Evolutionary conservation across 2,329 filamentous ascomycete genomes (phyloP), one percentile per base, ranked within the genome.

Genomic region (Xylaria sp.): DNA sequence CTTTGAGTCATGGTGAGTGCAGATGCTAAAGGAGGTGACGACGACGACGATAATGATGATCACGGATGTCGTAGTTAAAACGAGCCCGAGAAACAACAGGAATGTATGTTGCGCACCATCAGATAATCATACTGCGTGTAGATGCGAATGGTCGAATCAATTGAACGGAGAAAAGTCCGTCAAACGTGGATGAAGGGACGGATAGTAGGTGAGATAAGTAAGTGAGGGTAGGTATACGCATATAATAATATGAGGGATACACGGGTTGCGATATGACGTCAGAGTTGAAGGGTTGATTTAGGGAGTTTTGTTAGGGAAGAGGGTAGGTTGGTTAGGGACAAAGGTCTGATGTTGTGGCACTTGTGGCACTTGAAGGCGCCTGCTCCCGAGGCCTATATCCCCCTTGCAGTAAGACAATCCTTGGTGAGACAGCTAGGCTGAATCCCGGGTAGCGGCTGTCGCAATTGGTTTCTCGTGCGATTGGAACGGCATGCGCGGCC

Each of bases 1-100:
- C 70, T 65, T 25, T 56, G 46, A 33, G 67, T 59, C 70, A 73
- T 73, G 15, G 62, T 50, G n/a, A 31, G 28, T 4, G 43, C 40
- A 52, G 31, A 25, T 12, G 25, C 12, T 12, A 9, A 40, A 31
- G 38, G 28, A 2, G 11, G 38, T n/a, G 40, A 38, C n/a, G 15
- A n/a, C 2, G 35, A 28, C n/a, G 37, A 42, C 2, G 33, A 37
- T 6, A 33, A 37, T 31, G 37, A 8, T 43, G 25, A 35, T 50
- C 43, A 50, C 28, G 3, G 31, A 28, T 45, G 4, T 45, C 19
- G 4, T 17, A n/a, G 14, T 23, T n/a, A 46, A 28, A 46, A 4
- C 4, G 15, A 3, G 5, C 21, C 43, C 21, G 21, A 43, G 28
- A 2, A 37, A 33, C 21, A 17, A 28, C 40, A 28, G n/a, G n/a